Percentiles rank a stretch among this genome's conserved stretches.
phyloP scores from a whole-genome alignment of 2,329 filamentous ascomycete genomes.

The Plenodomus lindquistii region DNA sequence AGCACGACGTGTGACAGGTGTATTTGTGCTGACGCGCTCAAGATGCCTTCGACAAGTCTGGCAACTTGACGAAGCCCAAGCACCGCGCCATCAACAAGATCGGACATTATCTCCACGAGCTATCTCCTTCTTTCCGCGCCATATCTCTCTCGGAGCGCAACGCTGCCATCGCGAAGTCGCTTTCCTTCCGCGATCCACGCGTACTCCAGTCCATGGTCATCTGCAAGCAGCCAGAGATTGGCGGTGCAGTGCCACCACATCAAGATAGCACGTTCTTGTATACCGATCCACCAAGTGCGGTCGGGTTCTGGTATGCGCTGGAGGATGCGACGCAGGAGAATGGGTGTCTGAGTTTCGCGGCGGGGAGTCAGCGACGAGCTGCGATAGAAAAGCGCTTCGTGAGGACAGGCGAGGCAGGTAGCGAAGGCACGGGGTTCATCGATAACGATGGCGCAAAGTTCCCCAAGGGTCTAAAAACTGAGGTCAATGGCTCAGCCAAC shows the following conservation, averaged over 20 bases:
- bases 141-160: constrained; percentile 59
- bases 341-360: constrained; percentile 84
- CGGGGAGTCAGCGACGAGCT: constrained; percentile 76
- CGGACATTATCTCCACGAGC: constrained; percentile 55
- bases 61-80: constrained; percentile 76
- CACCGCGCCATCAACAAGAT: constrained; percentile 78
- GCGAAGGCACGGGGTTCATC: constrained; percentile 53
- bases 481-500: constrained; percentile 43
- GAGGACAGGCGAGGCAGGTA: constrained; percentile 51
- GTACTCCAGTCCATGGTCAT: constrained; percentile 96
- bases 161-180: constrained; percentile 66
- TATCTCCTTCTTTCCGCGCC: constrained; percentile 53
- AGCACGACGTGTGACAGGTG: not conserved
- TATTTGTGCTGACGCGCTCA: not conserved
- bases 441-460: constrained; percentile 69
- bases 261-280: constrained; percentile 94
- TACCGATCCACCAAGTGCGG: constrained; percentile 82
- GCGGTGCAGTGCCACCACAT: constrained; percentile 86
- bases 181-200: constrained; percentile 77
- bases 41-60: constrained; percentile 74
- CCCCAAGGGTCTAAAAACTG: constrained; percentile 52
- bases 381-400: constrained; percentile 76
- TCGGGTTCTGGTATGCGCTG: constrained; percentile 97
- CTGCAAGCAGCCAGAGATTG: constrained; percentile 97
- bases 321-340: constrained; percentile 88